Percentiles rank a stretch among this genome's conserved stretches.
phyloP scores from a whole-genome alignment of 441 rosid genomes.

The Pelargonium australe region DNA sequence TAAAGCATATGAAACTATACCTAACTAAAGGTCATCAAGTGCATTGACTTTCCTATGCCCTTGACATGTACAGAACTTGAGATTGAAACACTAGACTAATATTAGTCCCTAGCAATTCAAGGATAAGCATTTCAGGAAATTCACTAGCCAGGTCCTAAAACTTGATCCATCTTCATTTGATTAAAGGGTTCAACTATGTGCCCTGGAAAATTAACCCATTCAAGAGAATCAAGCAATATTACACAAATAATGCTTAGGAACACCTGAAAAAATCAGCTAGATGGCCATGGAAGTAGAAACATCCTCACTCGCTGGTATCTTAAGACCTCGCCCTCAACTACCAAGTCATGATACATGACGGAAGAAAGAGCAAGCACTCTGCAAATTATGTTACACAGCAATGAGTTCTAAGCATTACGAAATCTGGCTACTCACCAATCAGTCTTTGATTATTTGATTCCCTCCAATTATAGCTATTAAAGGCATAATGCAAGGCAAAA shows the following conservation, averaged over 20 bases:
- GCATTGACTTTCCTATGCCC: neutral
- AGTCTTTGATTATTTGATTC: slow-evolving; percentile 11
- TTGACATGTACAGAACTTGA: neutral
- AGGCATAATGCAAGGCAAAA: slow-evolving; percentile 6
- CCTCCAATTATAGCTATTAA: slow-evolving; percentile 12
- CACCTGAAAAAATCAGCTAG: slow-evolving; percentile 54
- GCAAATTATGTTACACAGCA: slow-evolving; percentile 42
- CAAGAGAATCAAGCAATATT: slow-evolving; percentile 14
- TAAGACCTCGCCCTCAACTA: slow-evolving; percentile 32
- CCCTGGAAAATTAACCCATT: slow-evolving; percentile 8
- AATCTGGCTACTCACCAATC: slow-evolving; percentile 13
- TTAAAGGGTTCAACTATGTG: slow-evolving; percentile 3
- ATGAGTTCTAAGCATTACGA: slow-evolving; percentile 31
- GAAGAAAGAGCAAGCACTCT: slow-evolving; percentile 31
- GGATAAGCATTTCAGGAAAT: neutral
- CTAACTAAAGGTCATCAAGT: neutral
- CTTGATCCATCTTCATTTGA: neutral
- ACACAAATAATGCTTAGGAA: slow-evolving; percentile 24
- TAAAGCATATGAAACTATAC: neutral
- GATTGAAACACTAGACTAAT: neutral
- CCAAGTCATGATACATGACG: slow-evolving; percentile 42
- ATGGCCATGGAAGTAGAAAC: slow-evolving; percentile 47
- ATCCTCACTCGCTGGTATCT: slow-evolving; percentile 33
- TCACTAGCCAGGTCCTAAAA: neutral
- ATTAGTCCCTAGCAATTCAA: neutral